phyloP scores from a whole-genome alignment of 495 filamentous ascomycete species.

The Poronia punctata region DNA sequence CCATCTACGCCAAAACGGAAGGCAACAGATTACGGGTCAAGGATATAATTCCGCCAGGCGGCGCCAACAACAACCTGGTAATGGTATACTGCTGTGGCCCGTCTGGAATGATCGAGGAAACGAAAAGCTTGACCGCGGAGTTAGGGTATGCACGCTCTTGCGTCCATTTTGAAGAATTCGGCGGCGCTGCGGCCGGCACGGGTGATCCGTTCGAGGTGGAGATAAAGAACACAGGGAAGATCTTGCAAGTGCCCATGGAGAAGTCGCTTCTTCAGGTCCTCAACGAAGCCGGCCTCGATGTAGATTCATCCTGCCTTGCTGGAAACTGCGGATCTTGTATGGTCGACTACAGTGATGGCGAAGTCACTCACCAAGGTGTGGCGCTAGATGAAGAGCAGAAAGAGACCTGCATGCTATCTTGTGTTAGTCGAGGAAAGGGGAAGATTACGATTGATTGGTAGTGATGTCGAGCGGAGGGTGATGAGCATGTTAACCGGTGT shows the following conservation, averaged over 20 bases:
- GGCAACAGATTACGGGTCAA: conserved; percentile 13
- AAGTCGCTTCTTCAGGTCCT: conserved; percentile 35
- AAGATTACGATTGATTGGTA: conserved; percentile 25
- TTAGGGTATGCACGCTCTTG: conserved; percentile 19
- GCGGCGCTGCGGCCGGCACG: conserved; percentile 16
- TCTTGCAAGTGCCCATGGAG: conserved; percentile 27
- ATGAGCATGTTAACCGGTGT: too few species aligned
- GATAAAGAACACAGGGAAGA: conserved; percentile 19
- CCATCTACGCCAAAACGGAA: conserved; percentile 19
- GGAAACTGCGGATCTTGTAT: conserved; percentile 43
- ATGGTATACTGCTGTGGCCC: conserved; percentile 25
- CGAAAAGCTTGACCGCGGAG: conserved; percentile 12
- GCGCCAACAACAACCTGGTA: conserved; percentile 3
- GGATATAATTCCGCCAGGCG: conserved; percentile 11
- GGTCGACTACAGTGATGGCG: conserved; percentile 33
- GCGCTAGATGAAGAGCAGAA: conserved; percentile 32
- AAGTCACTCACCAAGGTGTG: conserved; percentile 37
- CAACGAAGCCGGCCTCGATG: conserved; percentile 34
- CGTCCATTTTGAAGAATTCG: conserved; percentile 22
- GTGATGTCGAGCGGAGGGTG: too few species aligned
- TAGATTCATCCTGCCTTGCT: conserved; percentile 38
- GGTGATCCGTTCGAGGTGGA: conserved; percentile 27
- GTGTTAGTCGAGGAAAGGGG: conserved; percentile 32
- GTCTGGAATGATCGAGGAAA: conserved; percentile 14
- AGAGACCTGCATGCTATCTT: conserved; percentile 30